Evolutionary conservation across 176 grass and related monocot genomes (phyloP).

Genomic region (Paspalum vaginatum): DNA sequence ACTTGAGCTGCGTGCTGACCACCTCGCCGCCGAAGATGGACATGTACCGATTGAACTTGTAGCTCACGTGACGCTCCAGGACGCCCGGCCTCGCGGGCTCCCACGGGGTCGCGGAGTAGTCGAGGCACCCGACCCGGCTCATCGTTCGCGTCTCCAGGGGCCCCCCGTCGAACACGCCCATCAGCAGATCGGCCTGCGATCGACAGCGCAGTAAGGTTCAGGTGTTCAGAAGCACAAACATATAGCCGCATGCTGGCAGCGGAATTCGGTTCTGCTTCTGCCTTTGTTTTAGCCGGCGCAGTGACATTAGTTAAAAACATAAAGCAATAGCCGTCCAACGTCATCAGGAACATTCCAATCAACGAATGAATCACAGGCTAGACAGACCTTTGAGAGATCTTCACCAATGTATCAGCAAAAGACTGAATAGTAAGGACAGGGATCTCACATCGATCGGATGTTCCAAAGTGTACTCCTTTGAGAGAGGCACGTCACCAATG

Average conservation of each 20-base stretch:
- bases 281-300: neutral
- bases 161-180: constrained; percentile 75
- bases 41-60: constrained; percentile 83
- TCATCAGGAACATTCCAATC: neutral
- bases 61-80: constrained; percentile 62
- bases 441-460: constrained; percentile 62
- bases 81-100: constrained; percentile 46
- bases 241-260: neutral
- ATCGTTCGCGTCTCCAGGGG: constrained; percentile 64
- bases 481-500: constrained; percentile 51
- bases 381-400: too few relatives aligned
- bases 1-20: constrained; percentile 66
- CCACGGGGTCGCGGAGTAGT: constrained; percentile 69
- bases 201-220: neutral
- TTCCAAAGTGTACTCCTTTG: constrained; percentile 61
- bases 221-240: neutral
- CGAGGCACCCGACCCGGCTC: constrained; percentile 69
- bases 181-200: constrained; percentile 51
- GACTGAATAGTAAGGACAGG: neutral
- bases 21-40: constrained; percentile 85
- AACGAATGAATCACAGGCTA: neutral
- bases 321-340: neutral
- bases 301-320: neutral
- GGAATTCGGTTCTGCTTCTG: neutral
- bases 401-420: constrained; percentile 3